A percentile compares a stretch with the other conserved stretches of the same genome.
phyloP scores from a whole-genome alignment of 176 grass and related monocot species.

The Musa troglodytarum region DNA sequence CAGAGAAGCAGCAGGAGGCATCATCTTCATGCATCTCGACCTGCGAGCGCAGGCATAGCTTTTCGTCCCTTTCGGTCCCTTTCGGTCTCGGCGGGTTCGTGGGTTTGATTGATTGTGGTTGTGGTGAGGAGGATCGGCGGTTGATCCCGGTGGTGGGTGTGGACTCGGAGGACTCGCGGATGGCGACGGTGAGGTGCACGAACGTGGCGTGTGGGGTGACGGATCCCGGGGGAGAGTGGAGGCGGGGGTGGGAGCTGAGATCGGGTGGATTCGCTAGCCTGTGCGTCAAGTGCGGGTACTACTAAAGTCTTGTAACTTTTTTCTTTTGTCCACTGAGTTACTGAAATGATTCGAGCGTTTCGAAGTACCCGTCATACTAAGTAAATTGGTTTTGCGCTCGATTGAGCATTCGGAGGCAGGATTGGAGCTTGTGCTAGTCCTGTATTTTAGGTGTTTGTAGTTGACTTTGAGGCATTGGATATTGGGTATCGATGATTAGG shows the following conservation, averaged over 20 bases:
- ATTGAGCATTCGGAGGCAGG: not conserved
- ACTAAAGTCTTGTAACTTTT: conserved; percentile 11
- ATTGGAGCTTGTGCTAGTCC: no score
- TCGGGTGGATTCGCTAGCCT: conserved; percentile 64
- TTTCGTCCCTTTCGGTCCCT: not conserved
- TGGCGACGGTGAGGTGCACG: conserved; percentile 53
- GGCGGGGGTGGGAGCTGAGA: conserved; percentile 86
- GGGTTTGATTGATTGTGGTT: not conserved
- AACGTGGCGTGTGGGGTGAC: conserved; percentile 52
- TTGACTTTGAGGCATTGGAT: not conserved
- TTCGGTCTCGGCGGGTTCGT: not conserved
- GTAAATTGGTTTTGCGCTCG: not conserved
- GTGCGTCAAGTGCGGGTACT: conserved; percentile 99
- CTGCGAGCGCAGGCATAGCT: not conserved
- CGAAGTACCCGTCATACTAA: not conserved
- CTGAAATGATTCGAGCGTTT: not conserved
- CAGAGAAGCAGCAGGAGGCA: not conserved
- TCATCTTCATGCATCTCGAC: not conserved
- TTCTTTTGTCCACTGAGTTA: no score
- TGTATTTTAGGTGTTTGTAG: no score
- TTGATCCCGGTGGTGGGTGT: not conserved
- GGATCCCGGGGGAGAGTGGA: conserved; percentile 50
- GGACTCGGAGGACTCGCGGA: not conserved
- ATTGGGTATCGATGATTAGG: not conserved
- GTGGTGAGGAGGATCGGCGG: not conserved